A percentile compares a stretch with the other conserved stretches of the same genome.
Conservation (phyloP, 1,139 yeast genomes). For the Nematodospora anomalae region DNA sequence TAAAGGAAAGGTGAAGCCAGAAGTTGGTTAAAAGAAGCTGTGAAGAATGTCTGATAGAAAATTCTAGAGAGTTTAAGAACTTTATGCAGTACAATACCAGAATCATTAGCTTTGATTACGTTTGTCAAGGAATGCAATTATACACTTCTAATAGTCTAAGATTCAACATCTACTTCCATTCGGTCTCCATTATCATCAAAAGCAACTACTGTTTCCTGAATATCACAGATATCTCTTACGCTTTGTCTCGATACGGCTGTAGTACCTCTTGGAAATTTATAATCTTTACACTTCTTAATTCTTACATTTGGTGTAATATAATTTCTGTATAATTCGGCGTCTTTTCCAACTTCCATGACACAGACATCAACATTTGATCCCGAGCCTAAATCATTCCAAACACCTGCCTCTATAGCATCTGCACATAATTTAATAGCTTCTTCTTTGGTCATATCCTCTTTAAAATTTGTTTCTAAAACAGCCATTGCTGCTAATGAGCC, state of each 20-base stretch:
- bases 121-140: too few species aligned
- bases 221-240: constrained; percentile 64
- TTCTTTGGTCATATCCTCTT: constrained; percentile 70
- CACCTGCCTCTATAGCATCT: constrained; percentile 95
- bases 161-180: constrained; percentile 73
- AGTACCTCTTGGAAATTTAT: constrained; percentile 87
- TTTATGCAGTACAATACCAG: not conserved
- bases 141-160: constrained; percentile 3
- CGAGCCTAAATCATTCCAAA: constrained; percentile 98
- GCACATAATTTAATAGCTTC: constrained; percentile 89
- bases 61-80: constrained; percentile 4
- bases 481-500: constrained; percentile 99
- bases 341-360: constrained; percentile 91
- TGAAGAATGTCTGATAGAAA: constrained; percentile 1
- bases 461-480: constrained; percentile 86
- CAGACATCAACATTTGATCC: constrained; percentile 97
- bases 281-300: constrained; percentile 73
- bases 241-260: constrained; percentile 76
- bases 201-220: constrained; percentile 61
- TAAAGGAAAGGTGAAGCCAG: not conserved
- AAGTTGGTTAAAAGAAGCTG: not conserved
- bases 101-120: not conserved
- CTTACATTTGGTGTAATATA: constrained; percentile 90
- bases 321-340: constrained; percentile 81
- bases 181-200: constrained; percentile 42